These are phyloP conservation scores for Puccinia polysora DNA, from an alignment of 1,284 basidiomycete species.

Conservation along the genomic window DNA sequence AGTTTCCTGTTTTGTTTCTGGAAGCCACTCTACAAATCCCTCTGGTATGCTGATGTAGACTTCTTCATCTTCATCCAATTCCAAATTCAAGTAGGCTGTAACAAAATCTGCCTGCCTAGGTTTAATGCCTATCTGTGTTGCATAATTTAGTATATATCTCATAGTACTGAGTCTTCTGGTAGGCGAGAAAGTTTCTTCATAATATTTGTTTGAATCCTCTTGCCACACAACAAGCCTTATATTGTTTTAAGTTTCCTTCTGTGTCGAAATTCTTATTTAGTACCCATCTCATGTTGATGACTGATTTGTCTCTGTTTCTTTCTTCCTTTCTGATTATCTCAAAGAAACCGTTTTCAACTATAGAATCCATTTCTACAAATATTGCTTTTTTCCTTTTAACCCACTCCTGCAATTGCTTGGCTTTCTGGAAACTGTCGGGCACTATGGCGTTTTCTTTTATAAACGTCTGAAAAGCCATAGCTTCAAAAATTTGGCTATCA, in stretches of 20 bases:
- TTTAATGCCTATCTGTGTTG: background rate
- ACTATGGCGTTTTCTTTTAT: too few species aligned
- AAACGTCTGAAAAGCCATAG: too few species aligned
- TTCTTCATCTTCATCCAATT: background rate
- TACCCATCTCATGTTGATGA: conserved; percentile 1
- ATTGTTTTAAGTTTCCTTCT: background rate
- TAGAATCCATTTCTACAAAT: too few species aligned
- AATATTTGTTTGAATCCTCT: conserved; percentile 2
- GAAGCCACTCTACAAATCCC: conserved; percentile 9
- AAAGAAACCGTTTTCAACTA: background rate
- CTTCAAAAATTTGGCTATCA: too few species aligned
- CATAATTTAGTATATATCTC: background rate
- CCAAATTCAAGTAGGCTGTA: background rate
- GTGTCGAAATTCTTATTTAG: conserved; percentile 5
- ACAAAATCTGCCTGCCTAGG: background rate
- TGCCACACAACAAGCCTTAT: background rate
- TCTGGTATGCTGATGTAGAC: background rate
- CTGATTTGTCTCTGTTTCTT: background rate
- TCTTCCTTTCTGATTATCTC: background rate
- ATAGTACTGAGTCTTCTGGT: background rate
- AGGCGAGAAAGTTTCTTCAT: conserved; percentile 9
- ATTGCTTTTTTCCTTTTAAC: too few species aligned
- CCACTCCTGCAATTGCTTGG: too few species aligned
- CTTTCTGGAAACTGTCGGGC: too few species aligned
- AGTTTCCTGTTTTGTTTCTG: background rate